Evolutionary conservation across 2,329 filamentous ascomycete species (phyloP).

Genomic region (Alternaria sp.): DNA sequence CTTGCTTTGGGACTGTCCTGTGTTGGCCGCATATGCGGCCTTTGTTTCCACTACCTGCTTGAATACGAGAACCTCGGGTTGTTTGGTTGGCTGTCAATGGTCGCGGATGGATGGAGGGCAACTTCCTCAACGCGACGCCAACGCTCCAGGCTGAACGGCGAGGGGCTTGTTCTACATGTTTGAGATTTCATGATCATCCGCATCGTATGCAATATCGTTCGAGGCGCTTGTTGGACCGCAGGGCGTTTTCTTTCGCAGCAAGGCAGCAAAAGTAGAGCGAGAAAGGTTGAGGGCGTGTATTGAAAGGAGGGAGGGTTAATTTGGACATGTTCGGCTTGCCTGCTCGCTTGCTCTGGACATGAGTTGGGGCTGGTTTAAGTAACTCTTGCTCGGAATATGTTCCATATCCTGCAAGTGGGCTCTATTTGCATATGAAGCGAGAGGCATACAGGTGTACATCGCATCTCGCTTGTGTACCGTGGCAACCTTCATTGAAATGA

Average conservation of each 20-base stretch:
- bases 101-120: neutral
- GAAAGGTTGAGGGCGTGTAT: neutral
- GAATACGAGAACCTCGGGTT: neutral
- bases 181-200: neutral
- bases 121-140: neutral
- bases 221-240: neutral
- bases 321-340: neutral
- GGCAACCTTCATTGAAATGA: neutral
- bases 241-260: neutral
- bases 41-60: neutral
- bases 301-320: neutral
- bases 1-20: neutral
- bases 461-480: neutral
- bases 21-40: neutral
- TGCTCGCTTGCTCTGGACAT: neutral
- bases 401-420: neutral
- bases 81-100: neutral
- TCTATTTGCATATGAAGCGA: neutral
- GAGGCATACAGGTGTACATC: neutral
- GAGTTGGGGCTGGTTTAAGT: neutral
- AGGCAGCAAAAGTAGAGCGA: neutral
- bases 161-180: neutral
- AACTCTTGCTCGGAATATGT: neutral
- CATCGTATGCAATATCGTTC: neutral
- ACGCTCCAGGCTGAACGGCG: neutral